phyloP scores from a whole-genome alignment of 2,329 filamentous ascomycete genomes.

The Pezicula neosporulosa region DNA sequence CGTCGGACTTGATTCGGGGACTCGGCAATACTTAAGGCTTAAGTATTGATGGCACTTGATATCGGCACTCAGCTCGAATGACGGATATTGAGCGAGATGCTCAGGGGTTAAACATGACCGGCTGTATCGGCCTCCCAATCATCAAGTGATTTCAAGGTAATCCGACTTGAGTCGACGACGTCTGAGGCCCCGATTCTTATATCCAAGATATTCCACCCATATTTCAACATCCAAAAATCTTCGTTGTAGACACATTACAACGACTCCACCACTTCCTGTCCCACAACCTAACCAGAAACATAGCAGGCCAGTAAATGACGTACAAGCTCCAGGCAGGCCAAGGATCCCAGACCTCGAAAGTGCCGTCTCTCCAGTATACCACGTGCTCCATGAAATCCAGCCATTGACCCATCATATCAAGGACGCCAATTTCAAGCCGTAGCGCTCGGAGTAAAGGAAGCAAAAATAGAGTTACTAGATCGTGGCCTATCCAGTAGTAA shows the following conservation, averaged over 20 bases:
- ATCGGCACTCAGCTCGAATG: too few species aligned
- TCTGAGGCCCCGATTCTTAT: too few species aligned
- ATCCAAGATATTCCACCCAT: too few species aligned
- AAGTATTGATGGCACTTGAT: too few species aligned
- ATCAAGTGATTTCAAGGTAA: too few species aligned
- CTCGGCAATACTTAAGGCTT: too few species aligned
- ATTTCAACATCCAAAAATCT: constrained; percentile 42
- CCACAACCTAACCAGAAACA: constrained; percentile 43
- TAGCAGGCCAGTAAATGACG: constrained; percentile 51
- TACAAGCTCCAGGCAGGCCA: constrained; percentile 54
- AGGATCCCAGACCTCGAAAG: constrained; percentile 51
- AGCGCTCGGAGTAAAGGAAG: constrained; percentile 37
- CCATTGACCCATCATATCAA: constrained; percentile 18
- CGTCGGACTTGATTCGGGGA: too few species aligned
- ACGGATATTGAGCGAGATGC: too few species aligned
- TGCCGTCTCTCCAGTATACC: constrained; percentile 50
- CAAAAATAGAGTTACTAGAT: constrained; percentile 51
- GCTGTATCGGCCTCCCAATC: too few species aligned
- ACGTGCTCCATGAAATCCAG: constrained; percentile 34
- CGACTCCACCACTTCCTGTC: constrained; percentile 55
- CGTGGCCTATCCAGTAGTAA: constrained; percentile 67
- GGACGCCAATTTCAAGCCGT: constrained; percentile 16
- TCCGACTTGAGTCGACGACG: too few species aligned
- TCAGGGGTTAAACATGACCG: too few species aligned
- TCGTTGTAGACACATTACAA: constrained; percentile 65